Evolutionary conservation across 805 yeast genomes (phyloP), one percentile per base, ranked within the genome.

Genomic region (Isabelozyma rhagii): DNA sequence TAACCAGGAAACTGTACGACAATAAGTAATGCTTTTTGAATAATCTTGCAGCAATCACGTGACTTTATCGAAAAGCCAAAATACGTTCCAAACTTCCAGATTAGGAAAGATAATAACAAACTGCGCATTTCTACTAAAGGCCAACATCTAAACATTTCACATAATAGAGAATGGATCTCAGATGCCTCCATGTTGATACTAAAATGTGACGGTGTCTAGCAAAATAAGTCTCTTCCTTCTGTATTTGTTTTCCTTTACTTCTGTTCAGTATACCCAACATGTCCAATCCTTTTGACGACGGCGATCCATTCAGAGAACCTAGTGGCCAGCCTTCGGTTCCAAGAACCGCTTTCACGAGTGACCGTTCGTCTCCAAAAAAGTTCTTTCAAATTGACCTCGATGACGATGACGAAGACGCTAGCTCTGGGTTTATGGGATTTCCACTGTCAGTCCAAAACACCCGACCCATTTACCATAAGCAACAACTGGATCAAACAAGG

Each of bases 281-380:
- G 71, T 57, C 63, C 29, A 63, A 62, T 54, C 73, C 75, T 1
- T 70, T 70, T 47, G 66, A 63, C 34, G 67, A 65, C 39, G 36
- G 36, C 6, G 59, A 61, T 47, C 75, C 77, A 3, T 72, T 70
- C 48, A 55, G 54, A 52, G 72, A 69, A 41, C 52, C 41, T 14
- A 39, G 21, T 5, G 41, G 36, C n/a, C 49, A 52, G n/a, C 75
- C 74, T 5, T 55, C 64, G 41, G 55, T 65, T 14, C 78, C 78
- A 5, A 56, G 58, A 47, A 71, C 73, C 10, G 77, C 75, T 1
- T 73, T 72, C 55, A 69, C 73, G 0, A 62, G 67, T 44, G 72
- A 70, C 46, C 56, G 71, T 39, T 56, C 63, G 3, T 69, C 76
- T 3, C 76, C 77, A 1, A 67, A 68, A 57, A 62, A 73, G 46